These are phyloP conservation scores for Ascochyta lentis DNA, from an alignment of 2,329 filamentous ascomycete species.

Conservation along the genomic window DNA sequence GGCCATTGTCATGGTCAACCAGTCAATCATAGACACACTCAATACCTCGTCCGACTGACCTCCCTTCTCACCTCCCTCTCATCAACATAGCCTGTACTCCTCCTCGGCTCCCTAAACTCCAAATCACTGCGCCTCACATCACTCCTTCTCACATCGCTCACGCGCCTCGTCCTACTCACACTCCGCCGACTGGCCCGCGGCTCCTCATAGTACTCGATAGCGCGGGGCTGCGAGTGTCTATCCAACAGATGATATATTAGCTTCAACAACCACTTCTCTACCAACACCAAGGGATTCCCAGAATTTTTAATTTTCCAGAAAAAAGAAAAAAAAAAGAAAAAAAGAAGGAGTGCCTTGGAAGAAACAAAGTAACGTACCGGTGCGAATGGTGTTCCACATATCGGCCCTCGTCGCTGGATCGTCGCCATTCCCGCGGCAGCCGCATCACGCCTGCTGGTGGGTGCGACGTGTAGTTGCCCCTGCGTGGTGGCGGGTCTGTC, in stretches of 20 bases:
- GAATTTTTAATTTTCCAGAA: too few species aligned
- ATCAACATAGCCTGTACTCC: constrained; percentile 33
- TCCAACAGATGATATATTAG: neutral
- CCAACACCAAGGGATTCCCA: too few species aligned
- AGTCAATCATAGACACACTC: neutral
- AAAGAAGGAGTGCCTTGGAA: neutral
- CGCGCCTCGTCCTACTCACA: constrained; percentile 30
- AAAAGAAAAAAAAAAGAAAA: neutral
- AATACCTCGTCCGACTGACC: constrained; percentile 40
- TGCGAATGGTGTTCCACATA: constrained; percentile 18
- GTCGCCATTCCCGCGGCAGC: constrained; percentile 41
- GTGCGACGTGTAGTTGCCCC: constrained; percentile 43
- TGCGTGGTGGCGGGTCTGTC: constrained; percentile 40
- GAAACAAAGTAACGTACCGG: neutral
- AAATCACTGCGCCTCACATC: constrained; percentile 10
- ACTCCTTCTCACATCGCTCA: constrained; percentile 32
- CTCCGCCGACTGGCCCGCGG: constrained; percentile 36
- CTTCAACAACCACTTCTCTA: too few species aligned
- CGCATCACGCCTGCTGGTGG: constrained; percentile 43
- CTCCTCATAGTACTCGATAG: constrained; percentile 40
- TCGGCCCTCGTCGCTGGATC: constrained; percentile 29
- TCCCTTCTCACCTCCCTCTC: constrained; percentile 37
- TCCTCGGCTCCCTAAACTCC: constrained; percentile 29
- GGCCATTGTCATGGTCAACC: neutral
- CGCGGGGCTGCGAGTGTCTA: constrained; percentile 29